Conservation (phyloP, 1,284 basidiomycete genomes). For the Fomitopsis schrenkii region DNA sequence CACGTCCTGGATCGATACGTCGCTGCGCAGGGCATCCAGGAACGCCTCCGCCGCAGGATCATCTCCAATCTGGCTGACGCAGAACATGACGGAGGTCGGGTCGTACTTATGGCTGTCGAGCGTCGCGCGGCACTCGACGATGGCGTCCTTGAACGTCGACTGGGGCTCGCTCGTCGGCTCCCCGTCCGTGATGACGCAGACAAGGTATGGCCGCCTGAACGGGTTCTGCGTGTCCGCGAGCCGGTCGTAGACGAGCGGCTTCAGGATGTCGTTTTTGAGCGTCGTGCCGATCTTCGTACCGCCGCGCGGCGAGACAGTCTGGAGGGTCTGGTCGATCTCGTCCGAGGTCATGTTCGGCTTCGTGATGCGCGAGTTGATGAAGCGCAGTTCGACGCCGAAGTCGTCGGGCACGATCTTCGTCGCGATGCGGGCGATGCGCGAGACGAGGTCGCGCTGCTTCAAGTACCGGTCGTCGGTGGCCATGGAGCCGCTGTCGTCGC, state of each 20-base stretch:
- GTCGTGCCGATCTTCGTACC: constrained; percentile 3
- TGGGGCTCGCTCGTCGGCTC: not conserved
- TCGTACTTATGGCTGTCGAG: constrained; percentile 1
- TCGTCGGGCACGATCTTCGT: constrained; percentile 9
- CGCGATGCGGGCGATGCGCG: constrained; percentile 3
- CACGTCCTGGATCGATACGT: constrained; percentile 24
- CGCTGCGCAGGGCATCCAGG: constrained; percentile 30
- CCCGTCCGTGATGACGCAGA: constrained; percentile 8
- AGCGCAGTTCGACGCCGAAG: constrained; percentile 6
- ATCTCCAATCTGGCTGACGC: constrained; percentile 10
- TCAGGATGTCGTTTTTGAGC: constrained; percentile 1
- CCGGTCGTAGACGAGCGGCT: constrained; percentile 4
- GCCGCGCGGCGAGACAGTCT: not conserved
- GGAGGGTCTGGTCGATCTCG: not conserved
- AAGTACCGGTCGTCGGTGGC: not conserved
- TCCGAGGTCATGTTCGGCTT: constrained; percentile 1
- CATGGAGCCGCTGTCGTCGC: constrained; percentile 10
- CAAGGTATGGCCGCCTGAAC: constrained; percentile 2
- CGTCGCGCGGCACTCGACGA: not conserved
- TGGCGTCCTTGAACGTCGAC: not conserved
- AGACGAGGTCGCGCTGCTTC: constrained; percentile 5
- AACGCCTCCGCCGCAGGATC: constrained; percentile 19
- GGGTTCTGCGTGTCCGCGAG: not conserved
- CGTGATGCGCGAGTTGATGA: constrained; percentile 4
- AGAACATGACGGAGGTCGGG: constrained; percentile 8